Conservation (phyloP, 2,329 filamentous ascomycete species). For the Penicillium freii region DNA sequence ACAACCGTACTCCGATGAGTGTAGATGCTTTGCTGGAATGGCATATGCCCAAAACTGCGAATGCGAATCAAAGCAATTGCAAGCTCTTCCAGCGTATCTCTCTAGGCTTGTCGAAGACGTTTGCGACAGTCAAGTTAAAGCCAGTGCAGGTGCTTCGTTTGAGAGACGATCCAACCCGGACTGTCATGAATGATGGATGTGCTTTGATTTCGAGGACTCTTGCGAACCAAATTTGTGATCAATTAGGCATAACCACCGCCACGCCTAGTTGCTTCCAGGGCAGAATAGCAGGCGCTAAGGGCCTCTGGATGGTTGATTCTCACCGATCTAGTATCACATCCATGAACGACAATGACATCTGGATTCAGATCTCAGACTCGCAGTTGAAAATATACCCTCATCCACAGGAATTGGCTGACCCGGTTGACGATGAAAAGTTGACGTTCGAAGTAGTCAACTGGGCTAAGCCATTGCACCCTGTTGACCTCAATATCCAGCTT, state of each 20-base stretch:
- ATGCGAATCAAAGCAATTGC: conserved; percentile 40
- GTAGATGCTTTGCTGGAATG: conserved; percentile 45
- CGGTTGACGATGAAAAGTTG: conserved; percentile 45
- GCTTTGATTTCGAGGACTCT: conserved; percentile 53
- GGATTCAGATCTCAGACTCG: conserved; percentile 57
- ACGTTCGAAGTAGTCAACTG: conserved; percentile 57
- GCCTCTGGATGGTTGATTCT: conserved; percentile 58
- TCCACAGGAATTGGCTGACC: conserved; percentile 33
- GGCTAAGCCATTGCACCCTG: conserved; percentile 45
- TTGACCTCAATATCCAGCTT: conserved; percentile 54
- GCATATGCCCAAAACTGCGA: conserved; percentile 42
- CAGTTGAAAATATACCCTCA: conserved; percentile 57
- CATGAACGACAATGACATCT: conserved; percentile 35
- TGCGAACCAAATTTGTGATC: conserved; percentile 48
- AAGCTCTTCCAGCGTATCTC: conserved; percentile 48
- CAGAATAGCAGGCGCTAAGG: conserved; percentile 60
- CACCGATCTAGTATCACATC: conserved; percentile 28
- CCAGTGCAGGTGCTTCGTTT: conserved; percentile 40
- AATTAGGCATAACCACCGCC: conserved; percentile 39
- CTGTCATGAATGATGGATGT: conserved; percentile 55
- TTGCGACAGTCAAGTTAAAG: conserved; percentile 37
- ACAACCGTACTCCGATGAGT: conserved; percentile 37
- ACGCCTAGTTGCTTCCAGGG: conserved; percentile 57
- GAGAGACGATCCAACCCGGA: conserved; percentile 26
- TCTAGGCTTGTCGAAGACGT: conserved; percentile 47